Base-by-base conservation (phyloP, 2,329 filamentous ascomycete species). In the Fusarium mangiferae region DNA sequence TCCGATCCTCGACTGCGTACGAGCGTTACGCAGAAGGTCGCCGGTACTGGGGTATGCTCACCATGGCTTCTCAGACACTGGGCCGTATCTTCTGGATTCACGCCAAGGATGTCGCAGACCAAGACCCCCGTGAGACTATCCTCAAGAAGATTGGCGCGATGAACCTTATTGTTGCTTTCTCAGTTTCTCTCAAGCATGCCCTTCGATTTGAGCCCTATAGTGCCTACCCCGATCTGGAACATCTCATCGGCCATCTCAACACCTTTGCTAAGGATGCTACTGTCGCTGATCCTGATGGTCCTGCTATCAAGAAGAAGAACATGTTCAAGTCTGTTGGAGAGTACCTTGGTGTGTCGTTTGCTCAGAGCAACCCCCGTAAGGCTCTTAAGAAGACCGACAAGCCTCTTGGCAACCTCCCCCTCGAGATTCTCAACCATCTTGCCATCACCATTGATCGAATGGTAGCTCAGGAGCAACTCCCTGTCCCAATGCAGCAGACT, bases 1-100 rank as follows among this genome's bases (percentile, higher is more conserved):
- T 95, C 84, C 90, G 93, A 66, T 93, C 89, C 72, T 91, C 92
- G 5, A 94, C 92, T 13, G 93, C 93, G 15, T 95, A 95, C 76
- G 93, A 95, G 82, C 89, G 92, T 75, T 91, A 90, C 79, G 86
- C 85, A 45, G 91, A 93, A 72, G 91, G 91, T 42, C 86, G 91
- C 42, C 90, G 89, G 75, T 89, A 86, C 76, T 92, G 90, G 90
- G 85, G 90, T 2, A 84, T 88, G 63, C 84, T 91, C 75, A 89
- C 87, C 62, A 85, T 87, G 81, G 91, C 92, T 78, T 84, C 87
- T 77, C 85, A 94, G 84, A 84, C 90, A 80, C 85, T 97, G 75
- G 93, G 90, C 75, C 90, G 95, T 28, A 87, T 93, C 15, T 93
- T 96, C 79, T 98, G 95, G 95, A 87, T 98, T 38, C 93, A 97